Evolutionary conservation across 371 early-diverging fungal genomes (phyloP), one percentile per base, ranked within the genome.

Genomic region (Synchytrium microbalum): DNA sequence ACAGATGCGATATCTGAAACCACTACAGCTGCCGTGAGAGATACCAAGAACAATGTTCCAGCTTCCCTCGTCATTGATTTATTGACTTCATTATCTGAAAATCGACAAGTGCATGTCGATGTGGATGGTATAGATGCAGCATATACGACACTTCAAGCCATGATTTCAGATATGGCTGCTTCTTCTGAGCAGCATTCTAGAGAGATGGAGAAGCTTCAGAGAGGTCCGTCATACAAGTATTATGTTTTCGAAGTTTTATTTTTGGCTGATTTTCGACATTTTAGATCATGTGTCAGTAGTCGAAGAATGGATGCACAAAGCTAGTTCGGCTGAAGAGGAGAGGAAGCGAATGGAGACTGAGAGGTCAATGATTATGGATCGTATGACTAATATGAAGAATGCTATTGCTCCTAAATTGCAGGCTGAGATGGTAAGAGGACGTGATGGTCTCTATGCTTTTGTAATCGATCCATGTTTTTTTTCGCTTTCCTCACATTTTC

Each of bases 361-460:
- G 62, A 70, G 77, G 64, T 71, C 73, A 25, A 57, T 72, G 5
- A 69, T 84, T 10, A 63, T 82, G 64, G 82, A 81, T 14, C 72
- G 74, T 28, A 67, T 84, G 10, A 68, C 76, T 1, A 74, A 65
- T 30, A 77, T 82, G 75, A 84, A 82, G 71, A 75, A 67, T 26
- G 74, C 78, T 0, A 58, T 82, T 27, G 78, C 70, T 32, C 73
- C 79, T 10, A 80, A 78, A 67, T 71, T 84, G 19, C 83, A 84
- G 64, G 80, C 79, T 14, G 83, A 84, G 30, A 74, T 81, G 76
- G 68, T 63, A 31, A 32, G 27, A 8, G 46, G 46, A 38, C 46
- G 10, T 5, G 46, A 38, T 38, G n/a, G n/a, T n/a, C n/a, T n/a
- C n/a, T n/a, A n/a, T n/a, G 5, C 19, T 38, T 10, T 19, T 38